phyloP scores from a whole-genome alignment of 331 rosid species.

The Ulmus americana region DNA sequence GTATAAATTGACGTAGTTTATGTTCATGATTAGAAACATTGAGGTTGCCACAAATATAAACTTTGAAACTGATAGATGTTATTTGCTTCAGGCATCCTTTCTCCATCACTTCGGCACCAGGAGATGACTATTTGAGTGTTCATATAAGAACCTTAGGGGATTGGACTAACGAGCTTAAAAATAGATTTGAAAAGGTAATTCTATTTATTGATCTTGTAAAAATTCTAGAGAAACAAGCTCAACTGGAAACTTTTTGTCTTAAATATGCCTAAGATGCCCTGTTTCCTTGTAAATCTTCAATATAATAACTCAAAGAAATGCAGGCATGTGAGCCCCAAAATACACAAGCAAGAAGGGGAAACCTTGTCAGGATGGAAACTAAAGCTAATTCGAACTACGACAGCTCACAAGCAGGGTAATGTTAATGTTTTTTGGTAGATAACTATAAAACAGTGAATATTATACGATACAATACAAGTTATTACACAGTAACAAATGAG shows the following conservation, averaged over 20 bases:
- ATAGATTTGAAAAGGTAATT: constrained; percentile 48
- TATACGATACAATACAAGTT: no score
- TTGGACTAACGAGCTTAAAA: constrained; percentile 74
- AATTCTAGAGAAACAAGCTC: background rate
- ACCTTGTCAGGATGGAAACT: constrained; percentile 26
- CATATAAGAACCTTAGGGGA: constrained; percentile 74
- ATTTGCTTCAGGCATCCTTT: constrained; percentile 74
- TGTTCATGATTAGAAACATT: constrained; percentile 1
- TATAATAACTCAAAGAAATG: constrained; percentile 7
- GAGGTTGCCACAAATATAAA: constrained; percentile 2
- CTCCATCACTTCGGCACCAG: constrained; percentile 92
- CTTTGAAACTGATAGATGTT: constrained; percentile 8
- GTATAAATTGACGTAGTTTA: constrained; percentile 29
- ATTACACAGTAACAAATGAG: no score
- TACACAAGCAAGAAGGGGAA: constrained; percentile 12
- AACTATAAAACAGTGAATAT: no score
- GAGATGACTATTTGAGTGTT: constrained; percentile 82
- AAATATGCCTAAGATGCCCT: background rate
- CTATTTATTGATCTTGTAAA: background rate
- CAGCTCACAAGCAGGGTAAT: constrained; percentile 5
- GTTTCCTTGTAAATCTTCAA: background rate
- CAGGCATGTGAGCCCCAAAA: constrained; percentile 26
- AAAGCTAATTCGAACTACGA: constrained; percentile 6
- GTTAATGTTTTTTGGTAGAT: background rate
- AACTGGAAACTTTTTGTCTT: background rate